Base-by-base conservation (phyloP, 2,329 filamentous ascomycete genomes). In the Penicillium sp. region DNA sequence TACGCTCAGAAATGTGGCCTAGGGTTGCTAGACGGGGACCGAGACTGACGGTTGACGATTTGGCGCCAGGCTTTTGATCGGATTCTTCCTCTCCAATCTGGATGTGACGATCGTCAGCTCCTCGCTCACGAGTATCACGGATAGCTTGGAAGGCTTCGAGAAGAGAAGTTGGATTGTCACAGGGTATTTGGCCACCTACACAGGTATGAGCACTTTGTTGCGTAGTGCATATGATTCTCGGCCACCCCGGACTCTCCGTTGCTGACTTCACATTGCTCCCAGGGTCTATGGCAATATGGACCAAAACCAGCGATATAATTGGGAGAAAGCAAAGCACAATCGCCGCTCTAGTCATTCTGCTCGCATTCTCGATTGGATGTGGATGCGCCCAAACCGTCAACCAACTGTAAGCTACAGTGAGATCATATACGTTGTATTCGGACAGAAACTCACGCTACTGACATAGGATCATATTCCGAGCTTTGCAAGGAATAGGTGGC, bases 71-170 rank as follows among this genome's bases (percentile, higher is more conserved):
- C 47, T 58, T 13, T 35, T 60, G 33, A 52, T 57, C 36, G 41
- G 56, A 7, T 55, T 59, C 33, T 65, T 60, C 25, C 50, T 65
- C 10, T 54, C 57, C 11, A 63, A 60, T 31, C 20, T 67, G 14
- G 59, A 67, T 40, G 49, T 59, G n/a, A 57, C 62, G 3, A 59
- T 67, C 17, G 60, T 63, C 3, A 65, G 62, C 43, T 65, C 63
- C 1, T 55, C 62, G 4, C 47, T 68, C 1, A 47, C 65, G 3
- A 48, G 50, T 14, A 67, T 67, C 33, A 63, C 59, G 2, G 53
- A 65, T 43, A 51, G 56, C 7, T 33, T 68, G 4, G 44, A 59
- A 13, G 58, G 59, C 5, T 66, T 64, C 19, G 43, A 54, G 10
- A 57, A 57, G 23, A 59, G 54, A 33, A 59, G 58, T 13, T 68